Evolutionary conservation across 2,329 filamentous ascomycete genomes (phyloP).

Genomic region (Alternaria sp.): DNA sequence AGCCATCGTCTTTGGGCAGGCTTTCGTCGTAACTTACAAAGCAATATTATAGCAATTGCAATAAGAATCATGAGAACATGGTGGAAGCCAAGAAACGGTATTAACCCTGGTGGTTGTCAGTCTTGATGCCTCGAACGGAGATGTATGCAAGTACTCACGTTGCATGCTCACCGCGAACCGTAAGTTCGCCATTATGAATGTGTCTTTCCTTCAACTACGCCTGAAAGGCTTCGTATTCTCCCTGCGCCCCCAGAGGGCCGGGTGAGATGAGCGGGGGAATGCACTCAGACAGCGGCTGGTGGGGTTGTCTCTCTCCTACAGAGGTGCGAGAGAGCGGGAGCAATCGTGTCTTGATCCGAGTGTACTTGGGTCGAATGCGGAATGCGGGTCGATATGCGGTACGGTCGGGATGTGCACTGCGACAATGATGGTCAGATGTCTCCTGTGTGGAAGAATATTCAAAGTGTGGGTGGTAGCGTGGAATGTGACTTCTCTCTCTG

Average conservation of each 20-base stretch:
- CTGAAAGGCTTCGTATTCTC: slow-evolving; percentile 35
- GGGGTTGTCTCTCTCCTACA: slow-evolving; percentile 19
- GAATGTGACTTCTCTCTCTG: slow-evolving; percentile 39
- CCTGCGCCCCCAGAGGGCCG: slow-evolving; percentile 55
- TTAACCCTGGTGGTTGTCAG: slow-evolving; percentile 57
- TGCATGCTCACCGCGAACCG: slow-evolving; percentile 61
- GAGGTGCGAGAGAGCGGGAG: slow-evolving; percentile 30
- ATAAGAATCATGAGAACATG: slow-evolving; percentile 98
- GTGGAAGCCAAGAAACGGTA: slow-evolving; percentile 72
- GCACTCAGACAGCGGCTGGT: slow-evolving; percentile 38
- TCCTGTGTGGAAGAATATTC: slow-evolving; percentile 29
- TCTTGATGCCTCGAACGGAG: slow-evolving; percentile 21
- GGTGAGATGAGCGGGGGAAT: slow-evolving; percentile 42
- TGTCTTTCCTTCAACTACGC: slow-evolving; percentile 35
- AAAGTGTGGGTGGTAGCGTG: slow-evolving; percentile 47
- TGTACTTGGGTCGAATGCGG: slow-evolving; percentile 27
- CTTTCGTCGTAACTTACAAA: slow-evolving; percentile 72
- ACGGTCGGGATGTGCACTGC: slow-evolving; percentile 44
- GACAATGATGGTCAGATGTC: slow-evolving; percentile 43
- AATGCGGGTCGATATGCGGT: slow-evolving; percentile 27
- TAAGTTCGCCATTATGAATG: slow-evolving; percentile 57
- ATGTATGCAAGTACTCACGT: slow-evolving; percentile 44
- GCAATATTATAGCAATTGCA: slow-evolving; percentile 88
- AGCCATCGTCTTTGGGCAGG: slow-evolving; percentile 21
- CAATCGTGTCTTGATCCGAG: slow-evolving; percentile 31